Evolutionary conservation across 2,329 filamentous ascomycete genomes (phyloP), one percentile per base, ranked within the genome.

Genomic region (Onygenales sp.): DNA sequence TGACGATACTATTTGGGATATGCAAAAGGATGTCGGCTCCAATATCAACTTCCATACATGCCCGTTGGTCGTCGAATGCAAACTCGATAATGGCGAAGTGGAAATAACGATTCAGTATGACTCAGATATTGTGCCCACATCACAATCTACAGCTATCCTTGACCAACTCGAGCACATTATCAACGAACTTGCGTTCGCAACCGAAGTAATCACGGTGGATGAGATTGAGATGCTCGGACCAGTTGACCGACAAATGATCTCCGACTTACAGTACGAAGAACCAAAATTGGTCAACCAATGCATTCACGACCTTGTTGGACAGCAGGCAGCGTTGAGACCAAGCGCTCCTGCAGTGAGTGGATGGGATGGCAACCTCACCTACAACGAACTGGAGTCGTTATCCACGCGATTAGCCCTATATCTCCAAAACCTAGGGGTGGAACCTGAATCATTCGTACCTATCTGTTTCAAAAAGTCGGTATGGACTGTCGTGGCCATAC

Each of bases 391-490:
- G 40, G 68, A 73, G 14, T 57, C 58, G 6, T 61, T 74, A 54
- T 69, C 63, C 39, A 72, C 62, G 34, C 67, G 56, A 55, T 59
- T 68, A 46, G 69, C 72, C 10, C 65, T 63, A 49, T 61, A 65
- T 62, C 49, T 62, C 9, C 46, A 53, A 32, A 36, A 51, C 32
- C 66, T 70, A 52, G 71, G 73, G 31, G 66, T 77, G 44, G 65
- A 68, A 3, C 63, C 73, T 2, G 65, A 70, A 52, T 57, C 60
- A 21, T 60, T 64, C 27, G 67, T 73, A 14, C 67, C 65, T 9
- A 56, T 72, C 11, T 71, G 68, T 54, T 73, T 74, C 47, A 67
- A 72, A 47, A 74, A 74, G 61, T 72, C 70, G 42, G 67, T 69
- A 49, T 74, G 71, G 71, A 67, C 70, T 52, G 59, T 67, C 13